A percentile compares a stretch with the other conserved stretches of the same genome.
phyloP scores from a whole-genome alignment of 345 rosid species.

The Trapa incisa region DNA sequence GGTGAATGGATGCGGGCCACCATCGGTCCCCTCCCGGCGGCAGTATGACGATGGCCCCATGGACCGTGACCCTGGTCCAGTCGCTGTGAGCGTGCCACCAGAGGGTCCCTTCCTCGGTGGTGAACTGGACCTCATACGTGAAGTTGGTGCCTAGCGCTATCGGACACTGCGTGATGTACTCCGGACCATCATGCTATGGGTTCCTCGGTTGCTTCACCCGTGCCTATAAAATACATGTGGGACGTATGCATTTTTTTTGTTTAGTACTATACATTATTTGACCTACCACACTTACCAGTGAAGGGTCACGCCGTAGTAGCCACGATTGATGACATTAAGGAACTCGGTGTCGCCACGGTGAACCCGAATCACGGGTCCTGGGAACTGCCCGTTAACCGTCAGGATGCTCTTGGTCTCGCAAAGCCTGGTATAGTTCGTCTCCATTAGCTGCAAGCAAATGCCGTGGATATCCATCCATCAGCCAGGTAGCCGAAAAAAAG shows the following conservation, averaged over 20 bases:
- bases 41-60: conserved; percentile 22
- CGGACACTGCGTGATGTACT: conserved; percentile 17
- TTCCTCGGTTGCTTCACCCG: conserved; percentile 17
- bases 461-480: no score
- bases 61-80: conserved; percentile 26
- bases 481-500: no score
- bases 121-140: conserved; percentile 17
- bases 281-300: neutral
- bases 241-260: no score
- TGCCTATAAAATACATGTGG: conserved; percentile 5
- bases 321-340: neutral
- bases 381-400: neutral
- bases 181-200: conserved; percentile 22
- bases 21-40: conserved; percentile 8
- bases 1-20: conserved; percentile 10
- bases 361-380: neutral
- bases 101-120: conserved; percentile 19
- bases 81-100: conserved; percentile 38
- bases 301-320: neutral
- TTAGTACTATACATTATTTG: no score
- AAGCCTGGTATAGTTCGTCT: no score
- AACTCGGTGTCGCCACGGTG: neutral
- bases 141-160: conserved; percentile 7
- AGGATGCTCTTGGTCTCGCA: neutral
- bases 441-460: no score